These are phyloP conservation scores for Aspergillus ochraceus DNA, from an alignment of 2,329 filamentous ascomycete genomes.

Conservation along the genomic window DNA sequence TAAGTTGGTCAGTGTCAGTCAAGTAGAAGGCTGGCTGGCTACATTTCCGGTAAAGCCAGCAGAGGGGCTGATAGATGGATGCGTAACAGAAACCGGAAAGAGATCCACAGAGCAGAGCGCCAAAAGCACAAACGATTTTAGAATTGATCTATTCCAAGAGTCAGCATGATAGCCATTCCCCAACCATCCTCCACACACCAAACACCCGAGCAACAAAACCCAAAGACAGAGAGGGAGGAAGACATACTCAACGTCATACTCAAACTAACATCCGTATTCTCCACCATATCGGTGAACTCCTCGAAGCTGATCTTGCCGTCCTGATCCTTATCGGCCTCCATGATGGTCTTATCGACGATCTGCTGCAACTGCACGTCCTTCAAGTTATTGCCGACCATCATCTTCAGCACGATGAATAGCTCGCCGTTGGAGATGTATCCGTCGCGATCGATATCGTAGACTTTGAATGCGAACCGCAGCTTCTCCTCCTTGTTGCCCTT, in stretches of 20 bases:
- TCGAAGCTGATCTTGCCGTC: constrained; percentile 99
- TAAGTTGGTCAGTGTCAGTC: too few species aligned
- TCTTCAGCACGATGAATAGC: constrained; percentile 98
- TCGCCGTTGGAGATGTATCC: constrained; percentile 99
- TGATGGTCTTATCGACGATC: constrained; percentile 99
- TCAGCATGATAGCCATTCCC: constrained; percentile 6
- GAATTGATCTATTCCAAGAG: constrained; percentile 18
- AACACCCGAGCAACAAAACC: not conserved
- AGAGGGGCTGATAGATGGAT: too few species aligned
- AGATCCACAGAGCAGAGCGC: not conserved
- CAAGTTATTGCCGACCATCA: constrained; percentile 99
- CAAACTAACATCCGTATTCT: constrained; percentile 76
- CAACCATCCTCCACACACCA: too few species aligned
- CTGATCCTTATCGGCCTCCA: constrained; percentile 95
- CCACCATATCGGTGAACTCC: constrained; percentile 98
- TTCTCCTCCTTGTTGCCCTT: constrained; percentile 99
- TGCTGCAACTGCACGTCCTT: constrained; percentile 98
- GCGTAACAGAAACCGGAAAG: too few species aligned
- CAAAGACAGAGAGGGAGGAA: not conserved
- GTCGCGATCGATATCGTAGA: constrained; percentile 98
- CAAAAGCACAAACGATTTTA: not conserved
- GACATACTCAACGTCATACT: constrained; percentile 66
- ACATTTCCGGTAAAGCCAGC: too few species aligned
- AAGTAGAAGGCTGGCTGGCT: not conserved
- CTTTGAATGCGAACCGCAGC: constrained; percentile 95